Percentiles rank a stretch among this genome's conserved stretches.
Conservation (phyloP, 23 red algal species). For the Agarophyton chilense region DNA sequence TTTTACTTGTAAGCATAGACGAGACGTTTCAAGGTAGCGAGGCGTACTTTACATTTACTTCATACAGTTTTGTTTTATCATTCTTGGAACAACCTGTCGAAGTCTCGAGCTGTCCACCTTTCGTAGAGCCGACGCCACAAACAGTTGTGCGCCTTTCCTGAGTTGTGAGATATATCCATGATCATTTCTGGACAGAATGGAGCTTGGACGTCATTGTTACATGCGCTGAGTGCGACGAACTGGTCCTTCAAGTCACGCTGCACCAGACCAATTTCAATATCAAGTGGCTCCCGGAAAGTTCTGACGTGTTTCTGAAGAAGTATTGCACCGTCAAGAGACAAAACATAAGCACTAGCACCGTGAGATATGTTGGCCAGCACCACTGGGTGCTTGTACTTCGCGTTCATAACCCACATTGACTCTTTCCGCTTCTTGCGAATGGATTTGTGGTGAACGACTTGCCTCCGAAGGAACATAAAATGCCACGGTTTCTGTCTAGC, state of each 20-base stretch:
- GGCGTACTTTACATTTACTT: no score
- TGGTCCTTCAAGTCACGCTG: constrained; percentile 57
- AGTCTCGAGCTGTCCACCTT: constrained; percentile 1
- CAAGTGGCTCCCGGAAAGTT: constrained; percentile 71
- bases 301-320: constrained; percentile 60
- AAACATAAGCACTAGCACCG: constrained; percentile 69
- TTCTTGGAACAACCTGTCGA: neutral
- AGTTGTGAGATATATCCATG: neutral
- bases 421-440: constrained; percentile 22
- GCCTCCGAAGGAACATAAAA: constrained; percentile 72
- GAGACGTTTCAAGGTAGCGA: no score
- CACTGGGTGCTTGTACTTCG: constrained; percentile 45
- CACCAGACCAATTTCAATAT: constrained; percentile 74
- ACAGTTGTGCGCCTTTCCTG: neutral
- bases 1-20: no score
- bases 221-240: constrained; percentile 77
- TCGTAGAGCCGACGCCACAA: constrained; percentile 10
- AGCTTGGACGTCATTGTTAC: constrained; percentile 45
- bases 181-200: constrained; percentile 36
- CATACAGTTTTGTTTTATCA: neutral
- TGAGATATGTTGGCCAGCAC: constrained; percentile 61
- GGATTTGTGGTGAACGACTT: constrained; percentile 1
- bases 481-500: constrained; percentile 71
- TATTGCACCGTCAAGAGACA: constrained; percentile 67
- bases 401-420: constrained; percentile 46